Evolutionary conservation across 1,139 yeast genomes (phyloP).

Genomic region (Suhomyces maxii): DNA sequence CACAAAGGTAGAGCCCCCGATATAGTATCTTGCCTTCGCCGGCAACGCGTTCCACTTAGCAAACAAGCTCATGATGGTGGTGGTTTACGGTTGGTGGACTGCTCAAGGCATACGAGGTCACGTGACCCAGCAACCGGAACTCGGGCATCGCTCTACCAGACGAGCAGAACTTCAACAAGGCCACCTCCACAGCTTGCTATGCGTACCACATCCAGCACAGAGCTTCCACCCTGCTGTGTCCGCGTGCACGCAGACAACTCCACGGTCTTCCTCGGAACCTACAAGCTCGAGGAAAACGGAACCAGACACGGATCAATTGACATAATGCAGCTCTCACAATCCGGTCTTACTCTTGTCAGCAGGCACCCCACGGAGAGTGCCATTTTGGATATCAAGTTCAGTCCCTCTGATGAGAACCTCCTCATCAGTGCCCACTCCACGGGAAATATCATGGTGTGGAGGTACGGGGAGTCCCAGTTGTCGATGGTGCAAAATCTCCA

Average conservation of each 20-base stretch:
- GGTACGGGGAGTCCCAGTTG: slow-evolving; percentile 18
- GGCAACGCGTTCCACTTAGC: slow-evolving; percentile 54
- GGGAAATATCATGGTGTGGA: slow-evolving; percentile 73
- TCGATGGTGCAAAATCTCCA: slow-evolving; percentile 25
- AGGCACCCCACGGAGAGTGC: slow-evolving; percentile 56
- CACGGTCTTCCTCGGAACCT: slow-evolving; percentile 70
- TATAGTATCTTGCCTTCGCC: slow-evolving; percentile 49
- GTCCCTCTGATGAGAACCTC: slow-evolving; percentile 49
- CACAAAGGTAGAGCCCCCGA: slow-evolving; percentile 54
- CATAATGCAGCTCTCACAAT: slow-evolving; percentile 37
- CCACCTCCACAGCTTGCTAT: neutral
- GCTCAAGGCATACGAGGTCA: neutral
- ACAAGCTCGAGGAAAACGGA: slow-evolving; percentile 63
- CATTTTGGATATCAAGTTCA: slow-evolving; percentile 70
- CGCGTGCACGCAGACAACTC: slow-evolving; percentile 56
- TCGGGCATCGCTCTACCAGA: too few relatives aligned
- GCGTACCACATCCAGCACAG: slow-evolving; percentile 32
- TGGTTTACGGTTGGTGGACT: neutral
- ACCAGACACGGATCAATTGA: slow-evolving; percentile 75
- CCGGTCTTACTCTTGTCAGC: slow-evolving; percentile 21
- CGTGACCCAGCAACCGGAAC: neutral
- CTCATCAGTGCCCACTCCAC: slow-evolving; percentile 76
- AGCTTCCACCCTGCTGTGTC: slow-evolving; percentile 82
- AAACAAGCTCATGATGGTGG: slow-evolving; percentile 33
- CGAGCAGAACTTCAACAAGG: neutral